Percentiles rank a stretch among this genome's conserved stretches.
These are phyloP conservation scores for Holtermannia corniformis DNA, from an alignment of 768 basidiomycete genomes.

Conservation along the genomic window DNA sequence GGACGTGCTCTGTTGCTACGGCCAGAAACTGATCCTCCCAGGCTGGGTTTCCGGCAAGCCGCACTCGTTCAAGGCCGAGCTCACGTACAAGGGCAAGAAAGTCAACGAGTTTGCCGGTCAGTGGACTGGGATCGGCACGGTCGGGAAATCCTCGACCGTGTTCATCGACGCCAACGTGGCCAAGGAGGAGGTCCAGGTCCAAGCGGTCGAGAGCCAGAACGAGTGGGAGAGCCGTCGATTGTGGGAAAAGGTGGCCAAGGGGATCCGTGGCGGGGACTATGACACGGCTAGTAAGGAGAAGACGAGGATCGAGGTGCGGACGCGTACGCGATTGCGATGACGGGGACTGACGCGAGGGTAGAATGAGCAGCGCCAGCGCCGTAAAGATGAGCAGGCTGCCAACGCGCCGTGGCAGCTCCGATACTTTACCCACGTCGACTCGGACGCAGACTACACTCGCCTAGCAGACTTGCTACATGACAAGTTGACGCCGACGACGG, in stretches of 20 bases:
- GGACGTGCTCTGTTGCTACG: too few species aligned
- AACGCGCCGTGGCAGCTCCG: constrained; percentile 64
- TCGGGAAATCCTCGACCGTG: constrained; percentile 43
- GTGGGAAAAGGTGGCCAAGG: constrained; percentile 79
- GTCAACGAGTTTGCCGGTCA: constrained; percentile 41
- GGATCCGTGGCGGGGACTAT: constrained; percentile 83
- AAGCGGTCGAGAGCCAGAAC: constrained; percentile 51
- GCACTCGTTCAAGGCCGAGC: constrained; percentile 78
- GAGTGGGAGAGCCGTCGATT: constrained; percentile 78
- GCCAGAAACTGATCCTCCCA: too few species aligned
- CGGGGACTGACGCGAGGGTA: constrained; percentile 33
- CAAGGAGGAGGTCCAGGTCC: constrained; percentile 66
- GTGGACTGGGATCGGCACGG: constrained; percentile 40
- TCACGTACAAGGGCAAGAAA: constrained; percentile 46
- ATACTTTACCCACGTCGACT: constrained; percentile 63
- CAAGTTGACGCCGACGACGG: constrained; percentile 57
- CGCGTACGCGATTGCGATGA: not conserved
- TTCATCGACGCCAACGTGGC: constrained; percentile 70
- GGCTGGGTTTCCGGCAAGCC: constrained; percentile 89
- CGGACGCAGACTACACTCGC: constrained; percentile 63
- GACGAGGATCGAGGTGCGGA: constrained; percentile 76
- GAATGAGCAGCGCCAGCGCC: constrained; percentile 85
- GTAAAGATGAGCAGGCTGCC: constrained; percentile 70
- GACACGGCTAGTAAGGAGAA: constrained; percentile 84
- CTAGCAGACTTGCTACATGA: constrained; percentile 51